Percentiles rank a stretch among this genome's conserved stretches.
These are phyloP conservation scores for Colletotrichum orchidophilum DNA, from an alignment of 2,329 filamentous ascomycete species.

Conservation along the genomic window DNA sequence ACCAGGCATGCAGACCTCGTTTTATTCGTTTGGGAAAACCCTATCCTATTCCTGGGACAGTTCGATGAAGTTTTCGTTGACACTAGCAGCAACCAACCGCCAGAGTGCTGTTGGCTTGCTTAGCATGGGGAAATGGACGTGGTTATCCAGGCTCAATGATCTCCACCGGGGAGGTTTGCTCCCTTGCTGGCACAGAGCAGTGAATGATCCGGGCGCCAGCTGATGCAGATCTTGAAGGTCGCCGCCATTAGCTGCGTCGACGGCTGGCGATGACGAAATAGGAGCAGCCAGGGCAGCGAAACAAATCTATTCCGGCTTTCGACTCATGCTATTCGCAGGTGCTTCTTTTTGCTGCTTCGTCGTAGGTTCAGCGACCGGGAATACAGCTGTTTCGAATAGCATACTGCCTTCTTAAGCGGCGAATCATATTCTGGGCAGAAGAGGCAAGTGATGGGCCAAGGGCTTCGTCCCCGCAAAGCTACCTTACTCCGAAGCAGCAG, in stretches of 20 bases:
- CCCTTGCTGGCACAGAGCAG: constrained; percentile 23
- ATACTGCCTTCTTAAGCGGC: neutral
- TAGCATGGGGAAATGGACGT: neutral
- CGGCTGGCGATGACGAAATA: constrained; percentile 6
- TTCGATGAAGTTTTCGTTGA: neutral
- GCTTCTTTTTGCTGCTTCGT: constrained; percentile 2
- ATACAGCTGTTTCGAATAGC: constrained; percentile 1
- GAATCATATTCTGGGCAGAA: constrained; percentile 3
- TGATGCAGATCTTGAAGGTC: neutral
- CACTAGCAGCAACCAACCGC: neutral
- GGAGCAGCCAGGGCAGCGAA: constrained; percentile 12
- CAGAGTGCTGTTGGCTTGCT: neutral
- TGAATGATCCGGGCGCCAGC: constrained; percentile 22
- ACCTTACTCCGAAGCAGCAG: neutral
- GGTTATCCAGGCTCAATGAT: constrained; percentile 19
- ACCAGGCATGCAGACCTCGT: constrained; percentile 9
- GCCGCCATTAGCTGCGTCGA: neutral
- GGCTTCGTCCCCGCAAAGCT: neutral
- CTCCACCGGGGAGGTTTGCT: constrained; percentile 20
- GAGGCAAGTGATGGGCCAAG: neutral
- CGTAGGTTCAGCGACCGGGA: neutral
- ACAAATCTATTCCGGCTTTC: neutral
- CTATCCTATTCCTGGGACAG: neutral
- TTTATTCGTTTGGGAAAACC: neutral
- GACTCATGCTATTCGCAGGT: constrained; percentile 5